Evolutionary conservation across 78 protist genomes (phyloP).

Genomic region (Speleostelium caveatum): DNA sequence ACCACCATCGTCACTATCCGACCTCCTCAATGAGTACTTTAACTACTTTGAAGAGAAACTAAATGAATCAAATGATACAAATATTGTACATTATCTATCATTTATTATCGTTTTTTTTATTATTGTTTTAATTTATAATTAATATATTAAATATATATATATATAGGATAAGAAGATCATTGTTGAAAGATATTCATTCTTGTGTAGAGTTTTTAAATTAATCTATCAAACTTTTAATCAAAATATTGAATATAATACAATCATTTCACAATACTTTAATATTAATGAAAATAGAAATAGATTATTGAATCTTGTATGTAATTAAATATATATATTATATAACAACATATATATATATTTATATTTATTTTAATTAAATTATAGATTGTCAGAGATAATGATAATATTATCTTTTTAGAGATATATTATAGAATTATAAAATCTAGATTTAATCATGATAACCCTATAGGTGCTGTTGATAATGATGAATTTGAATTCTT

Average conservation of each 20-base stretch:
- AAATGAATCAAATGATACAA: no score
- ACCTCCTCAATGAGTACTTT: no score
- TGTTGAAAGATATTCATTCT: no score
- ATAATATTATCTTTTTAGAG: background rate
- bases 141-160: no score
- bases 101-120: no score
- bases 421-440: slow-evolving; percentile 4
- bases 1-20: no score
- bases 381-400: no score
- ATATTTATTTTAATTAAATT: background rate
- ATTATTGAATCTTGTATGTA: slow-evolving; percentile 8
- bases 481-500: background rate
- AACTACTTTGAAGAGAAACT: no score
- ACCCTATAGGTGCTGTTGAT: background rate
- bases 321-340: background rate
- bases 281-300: background rate
- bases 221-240: background rate
- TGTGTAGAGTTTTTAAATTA: no score
- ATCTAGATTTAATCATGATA: background rate
- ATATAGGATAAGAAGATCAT: no score
- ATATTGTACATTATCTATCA: no score
- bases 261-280: background rate
- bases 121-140: no score
- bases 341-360: background rate
- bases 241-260: background rate